Base-by-base conservation (phyloP, 441 rosid genomes). In the Gossypium schwendimanii region DNA sequence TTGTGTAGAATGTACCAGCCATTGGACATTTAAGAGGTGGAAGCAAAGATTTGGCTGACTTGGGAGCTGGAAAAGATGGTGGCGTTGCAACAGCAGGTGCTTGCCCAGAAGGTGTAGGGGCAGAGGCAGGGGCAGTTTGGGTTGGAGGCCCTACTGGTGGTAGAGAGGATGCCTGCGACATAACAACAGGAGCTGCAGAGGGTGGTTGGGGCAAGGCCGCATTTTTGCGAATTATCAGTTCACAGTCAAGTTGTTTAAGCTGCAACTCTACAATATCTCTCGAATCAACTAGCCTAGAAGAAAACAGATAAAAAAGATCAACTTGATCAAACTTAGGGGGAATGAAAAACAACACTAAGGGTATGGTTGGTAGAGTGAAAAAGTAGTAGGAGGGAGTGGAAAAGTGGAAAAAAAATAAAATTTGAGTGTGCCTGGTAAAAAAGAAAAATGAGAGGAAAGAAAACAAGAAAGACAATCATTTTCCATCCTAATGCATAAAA, bases 1-100 rank as follows among this genome's bases (percentile, higher is more conserved):
- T 83, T 72, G 91, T 82, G 83, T 93, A 93, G 78, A 93, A 87
- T 63, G 95, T 91, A 68, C 98, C 98, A 0, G 93, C 90, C 98
- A 93, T 93, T 21, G 98, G 97, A 62, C 90, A 89, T 80, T 88
- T 89, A 63, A 93, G 83, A 77, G 93, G 80, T 15, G 93, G 97
- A 81, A 73, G 91, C 2, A 85, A 88, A 41, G 93, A 84, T 70
- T 87, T 89, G n/a, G 86, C 60, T 4, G 88, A 67, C 75, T 83
- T 73, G 49, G 80, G 80, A 71, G 85, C 75, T 26, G 85, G 75
- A 28, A 87, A 49, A 33, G 88, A 75, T 57, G 90, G 18, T 60
- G 87, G 75, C 36, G 82, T 41, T 78, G 88, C 66, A 20, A 85
- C 74, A 0, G 77, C 57, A 31, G 88, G 28, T 47, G 88, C 65